Evolutionary conservation across 192 early-diverging fungal genomes (phyloP), one percentile per base, ranked within the genome.

Genomic region (Linnemannia schmuckeri): DNA sequence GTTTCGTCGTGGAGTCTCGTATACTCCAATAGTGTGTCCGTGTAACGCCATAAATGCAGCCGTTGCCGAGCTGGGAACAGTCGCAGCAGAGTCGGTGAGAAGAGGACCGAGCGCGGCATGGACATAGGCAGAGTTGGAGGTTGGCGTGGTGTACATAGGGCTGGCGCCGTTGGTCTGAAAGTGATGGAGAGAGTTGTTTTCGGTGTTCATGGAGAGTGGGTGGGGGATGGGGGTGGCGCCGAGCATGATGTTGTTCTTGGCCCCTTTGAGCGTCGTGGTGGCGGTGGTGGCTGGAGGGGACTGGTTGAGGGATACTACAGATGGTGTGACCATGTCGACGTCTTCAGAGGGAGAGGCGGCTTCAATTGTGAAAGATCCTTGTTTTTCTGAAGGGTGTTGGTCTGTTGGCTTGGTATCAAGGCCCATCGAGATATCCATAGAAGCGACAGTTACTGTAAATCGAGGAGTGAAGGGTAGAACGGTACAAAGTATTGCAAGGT

Each of bases 151-250:
- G 76, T 74, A 72, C 22, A 70, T 27, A 3, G 57, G 13, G n/a
- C 20, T 68, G 74, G 79, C 76, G 42, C 27, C 30, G 38, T 76
- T 75, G 4, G 83, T 77, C 41, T 85, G 83, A 35, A 85, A 85
- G 54, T 85, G 83, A 13, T 85, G 83, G 17, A 85, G 83, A 27
- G 83, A 79, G 44, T 80, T 85, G 41, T 40, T 61, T 22, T 85
- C 83, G 6, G 74, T 40, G 52, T 38, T 69, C 72, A 85, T 63
- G n/a, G 83, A 79, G 4, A 85, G 78, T 73, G 73, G 74, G 44
- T 85, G 83, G 0, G 74, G 41, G 54, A 70, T 30, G 20, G 83
- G 74, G 20, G 78, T 72, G 17, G 83, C 77, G 1, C 77, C 74
- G 49, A 80, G 54, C 77, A 80, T 85, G 70, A 80, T 76, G 44